These are phyloP conservation scores for Solanum piurae DNA, from an alignment of 257 asterid species.

Conservation along the genomic window DNA sequence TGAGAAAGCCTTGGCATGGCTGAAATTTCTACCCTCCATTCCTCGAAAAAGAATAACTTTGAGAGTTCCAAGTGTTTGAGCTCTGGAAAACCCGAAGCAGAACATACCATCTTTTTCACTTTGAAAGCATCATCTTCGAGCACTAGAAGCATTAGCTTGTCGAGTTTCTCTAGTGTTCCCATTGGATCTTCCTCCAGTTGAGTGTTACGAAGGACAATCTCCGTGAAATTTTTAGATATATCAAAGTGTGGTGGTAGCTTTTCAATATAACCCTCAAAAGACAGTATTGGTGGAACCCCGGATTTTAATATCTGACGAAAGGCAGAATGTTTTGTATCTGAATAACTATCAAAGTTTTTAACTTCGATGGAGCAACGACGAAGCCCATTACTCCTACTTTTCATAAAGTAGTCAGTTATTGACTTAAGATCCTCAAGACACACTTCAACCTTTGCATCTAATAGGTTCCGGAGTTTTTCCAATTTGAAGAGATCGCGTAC, in stretches of 20 bases:
- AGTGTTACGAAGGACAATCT: conserved; percentile 3
- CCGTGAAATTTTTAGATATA: background rate
- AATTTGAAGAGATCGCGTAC: background rate
- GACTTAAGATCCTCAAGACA: background rate
- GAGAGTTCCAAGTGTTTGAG: conserved; percentile 13
- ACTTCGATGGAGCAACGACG: background rate
- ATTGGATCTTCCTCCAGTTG: conserved; percentile 10
- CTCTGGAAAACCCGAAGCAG: background rate
- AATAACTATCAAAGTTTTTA: conserved; percentile 6
- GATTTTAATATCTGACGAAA: background rate
- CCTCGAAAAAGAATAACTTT: conserved; percentile 1
- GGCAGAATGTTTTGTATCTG: background rate
- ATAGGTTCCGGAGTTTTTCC: background rate
- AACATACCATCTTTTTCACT: background rate
- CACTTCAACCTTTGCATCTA: background rate
- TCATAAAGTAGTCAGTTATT: background rate
- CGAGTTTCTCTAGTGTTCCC: conserved; percentile 3
- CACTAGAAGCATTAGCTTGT: background rate
- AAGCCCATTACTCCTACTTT: background rate
- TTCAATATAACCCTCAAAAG: conserved; percentile 7
- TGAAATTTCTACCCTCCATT: background rate
- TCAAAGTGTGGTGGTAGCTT: background rate
- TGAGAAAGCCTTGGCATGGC: conserved; percentile 17
- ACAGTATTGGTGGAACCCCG: background rate
- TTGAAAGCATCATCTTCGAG: conserved; percentile 8